A percentile compares a stretch with the other conserved stretches of the same genome.
Evolutionary conservation across 768 basidiomycete genomes (phyloP).

Genomic region (Crucibulum laeve): DNA sequence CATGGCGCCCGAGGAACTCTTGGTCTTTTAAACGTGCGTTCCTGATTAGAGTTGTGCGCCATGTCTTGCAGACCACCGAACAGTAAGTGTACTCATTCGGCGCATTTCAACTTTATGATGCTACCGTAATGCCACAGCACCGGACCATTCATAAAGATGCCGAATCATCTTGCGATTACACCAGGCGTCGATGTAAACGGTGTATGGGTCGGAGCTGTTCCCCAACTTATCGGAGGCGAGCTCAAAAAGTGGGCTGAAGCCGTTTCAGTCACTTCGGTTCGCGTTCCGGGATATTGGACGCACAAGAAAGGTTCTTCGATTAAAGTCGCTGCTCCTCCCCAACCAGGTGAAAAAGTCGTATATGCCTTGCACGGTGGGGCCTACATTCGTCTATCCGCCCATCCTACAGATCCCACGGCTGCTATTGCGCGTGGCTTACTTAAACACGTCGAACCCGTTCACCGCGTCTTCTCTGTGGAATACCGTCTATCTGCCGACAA

Average conservation of each 20-base stretch:
- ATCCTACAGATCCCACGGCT: conserved; percentile 46
- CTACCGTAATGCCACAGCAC: conserved; percentile 19
- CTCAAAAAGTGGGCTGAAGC: conserved; percentile 34
- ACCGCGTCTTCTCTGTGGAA: conserved; percentile 58
- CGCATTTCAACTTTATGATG: background rate
- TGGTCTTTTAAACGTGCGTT: conserved; percentile 42
- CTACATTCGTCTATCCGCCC: conserved; percentile 49
- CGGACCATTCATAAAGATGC: conserved; percentile 23
- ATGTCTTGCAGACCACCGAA: conserved; percentile 14
- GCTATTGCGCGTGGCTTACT: conserved; percentile 44
- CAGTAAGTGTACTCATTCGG: conserved; percentile 19
- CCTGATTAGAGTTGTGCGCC: conserved; percentile 28
- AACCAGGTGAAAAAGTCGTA: conserved; percentile 52
- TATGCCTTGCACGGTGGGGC: conserved; percentile 64
- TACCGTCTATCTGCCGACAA: conserved; percentile 59
- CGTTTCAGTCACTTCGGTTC: conserved; percentile 33
- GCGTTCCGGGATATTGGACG: conserved; percentile 56
- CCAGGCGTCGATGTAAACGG: conserved; percentile 38
- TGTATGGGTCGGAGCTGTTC: conserved; percentile 42
- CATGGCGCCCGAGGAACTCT: conserved; percentile 37
- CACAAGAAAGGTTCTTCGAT: conserved; percentile 35
- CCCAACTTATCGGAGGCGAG: conserved; percentile 38
- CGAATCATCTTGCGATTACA: conserved; percentile 37
- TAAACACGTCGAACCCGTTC: conserved; percentile 35
- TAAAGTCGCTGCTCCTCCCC: conserved; percentile 30